Conservation (phyloP, 2,329 filamentous ascomycete genomes). For the Colletotrichum destructivum region DNA sequence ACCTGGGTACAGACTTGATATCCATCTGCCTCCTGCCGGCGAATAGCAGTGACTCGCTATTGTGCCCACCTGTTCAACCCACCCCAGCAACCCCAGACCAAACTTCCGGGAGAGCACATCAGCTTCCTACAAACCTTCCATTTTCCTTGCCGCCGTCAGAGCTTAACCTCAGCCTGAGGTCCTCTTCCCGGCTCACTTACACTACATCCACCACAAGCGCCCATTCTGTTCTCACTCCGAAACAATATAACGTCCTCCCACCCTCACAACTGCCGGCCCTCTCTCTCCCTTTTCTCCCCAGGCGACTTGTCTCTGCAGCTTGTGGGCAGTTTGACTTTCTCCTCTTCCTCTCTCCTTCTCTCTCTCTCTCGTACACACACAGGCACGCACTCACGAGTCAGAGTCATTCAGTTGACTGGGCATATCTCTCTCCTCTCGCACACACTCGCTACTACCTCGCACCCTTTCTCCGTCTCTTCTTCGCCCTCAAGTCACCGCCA, state of each 20-base stretch:
- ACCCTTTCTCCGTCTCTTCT: conserved; percentile 30
- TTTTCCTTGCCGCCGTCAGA: conserved; percentile 43
- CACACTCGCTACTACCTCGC: conserved; percentile 40
- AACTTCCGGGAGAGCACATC: conserved; percentile 37
- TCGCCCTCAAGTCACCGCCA: conserved; percentile 56
- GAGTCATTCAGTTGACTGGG: conserved; percentile 64
- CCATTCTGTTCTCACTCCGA: conserved; percentile 48
- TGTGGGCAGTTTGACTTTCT: conserved; percentile 50
- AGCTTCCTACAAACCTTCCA: conserved; percentile 28
- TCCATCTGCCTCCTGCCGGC: conserved; percentile 32
- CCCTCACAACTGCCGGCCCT: conserved; percentile 53
- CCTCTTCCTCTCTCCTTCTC: not conserved
- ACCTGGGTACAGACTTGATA: conserved; percentile 24
- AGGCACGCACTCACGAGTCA: conserved; percentile 51
- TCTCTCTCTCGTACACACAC: no score
- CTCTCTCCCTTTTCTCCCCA: conserved; percentile 47
- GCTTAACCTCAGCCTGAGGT: conserved; percentile 40
- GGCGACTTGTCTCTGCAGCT: conserved; percentile 57
- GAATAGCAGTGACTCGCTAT: conserved; percentile 38
- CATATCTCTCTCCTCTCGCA: conserved; percentile 33
- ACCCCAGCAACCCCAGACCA: conserved; percentile 42
- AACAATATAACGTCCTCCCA: conserved; percentile 54
- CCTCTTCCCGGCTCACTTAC: conserved; percentile 36
- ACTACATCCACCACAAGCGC: conserved; percentile 49
- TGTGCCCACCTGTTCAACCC: conserved; percentile 39